These are phyloP conservation scores for Zasmidium cellare DNA, from an alignment of 2,329 filamentous ascomycete species.

Conservation along the genomic window DNA sequence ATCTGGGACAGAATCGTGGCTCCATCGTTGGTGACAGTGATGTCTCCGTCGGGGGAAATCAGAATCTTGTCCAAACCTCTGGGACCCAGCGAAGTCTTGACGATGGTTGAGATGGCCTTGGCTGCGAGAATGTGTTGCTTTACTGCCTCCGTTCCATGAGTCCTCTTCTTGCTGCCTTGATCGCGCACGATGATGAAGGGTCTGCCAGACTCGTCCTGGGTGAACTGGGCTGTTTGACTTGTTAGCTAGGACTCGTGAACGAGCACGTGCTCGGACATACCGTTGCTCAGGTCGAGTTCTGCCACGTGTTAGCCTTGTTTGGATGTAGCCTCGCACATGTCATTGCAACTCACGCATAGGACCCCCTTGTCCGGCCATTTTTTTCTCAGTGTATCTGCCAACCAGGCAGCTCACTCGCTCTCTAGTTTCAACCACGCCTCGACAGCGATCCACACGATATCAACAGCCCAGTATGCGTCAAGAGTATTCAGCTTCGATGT, in stretches of 20 bases:
- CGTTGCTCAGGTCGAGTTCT: conserved; percentile 84
- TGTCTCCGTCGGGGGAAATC: conserved; percentile 97
- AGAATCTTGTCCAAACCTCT: conserved; percentile 98
- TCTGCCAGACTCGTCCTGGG: conserved; percentile 96
- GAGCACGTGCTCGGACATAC: conserved; percentile 49
- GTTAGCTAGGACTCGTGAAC: conserved; percentile 7
- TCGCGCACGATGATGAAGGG: conserved; percentile 98
- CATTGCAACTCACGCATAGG: conserved; percentile 59
- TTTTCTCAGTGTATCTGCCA: conserved; percentile 27
- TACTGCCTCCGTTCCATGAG: conserved; percentile 94
- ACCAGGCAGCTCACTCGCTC: conserved; percentile 8
- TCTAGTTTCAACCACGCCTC: neutral
- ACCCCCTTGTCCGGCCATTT: conserved; percentile 51
- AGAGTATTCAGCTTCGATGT: neutral
- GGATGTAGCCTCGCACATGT: conserved; percentile 52
- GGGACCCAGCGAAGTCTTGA: conserved; percentile 94
- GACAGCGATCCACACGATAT: neutral
- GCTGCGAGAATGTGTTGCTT: conserved; percentile 98
- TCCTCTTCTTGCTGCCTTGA: conserved; percentile 96
- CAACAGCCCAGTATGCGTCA: neutral
- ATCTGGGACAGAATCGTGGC: conserved; percentile 95
- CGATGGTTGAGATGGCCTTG: conserved; percentile 91
- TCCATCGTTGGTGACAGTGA: conserved; percentile 98
- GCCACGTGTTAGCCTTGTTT: conserved; percentile 24
- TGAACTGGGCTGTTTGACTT: conserved; percentile 61